Percentiles rank a stretch among this genome's conserved stretches.
Conservation (phyloP, 2,329 filamentous ascomycete species). For the Ceratocystis diversiconidia region DNA sequence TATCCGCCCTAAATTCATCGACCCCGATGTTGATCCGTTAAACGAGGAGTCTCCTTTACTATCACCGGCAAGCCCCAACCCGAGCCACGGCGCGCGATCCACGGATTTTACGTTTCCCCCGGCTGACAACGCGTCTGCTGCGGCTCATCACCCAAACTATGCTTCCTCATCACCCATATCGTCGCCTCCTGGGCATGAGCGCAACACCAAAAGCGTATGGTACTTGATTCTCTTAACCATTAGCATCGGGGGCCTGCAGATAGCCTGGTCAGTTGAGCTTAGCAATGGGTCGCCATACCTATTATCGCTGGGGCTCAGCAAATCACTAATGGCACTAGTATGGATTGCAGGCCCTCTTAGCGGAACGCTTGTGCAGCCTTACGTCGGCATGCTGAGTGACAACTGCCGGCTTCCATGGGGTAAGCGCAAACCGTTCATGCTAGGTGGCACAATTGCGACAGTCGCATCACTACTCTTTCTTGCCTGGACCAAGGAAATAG, state of each 20-base stretch:
- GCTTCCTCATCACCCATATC: neutral
- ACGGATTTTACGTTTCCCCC: conserved; percentile 26
- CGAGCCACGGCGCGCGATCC: conserved; percentile 19
- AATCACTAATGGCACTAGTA: conserved; percentile 67
- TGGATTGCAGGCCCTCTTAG: conserved; percentile 71
- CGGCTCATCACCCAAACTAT: neutral
- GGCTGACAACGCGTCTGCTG: neutral
- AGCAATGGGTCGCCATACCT: conserved; percentile 83
- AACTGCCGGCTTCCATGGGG: conserved; percentile 62
- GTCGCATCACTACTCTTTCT: conserved; percentile 53
- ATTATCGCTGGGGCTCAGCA: conserved; percentile 66
- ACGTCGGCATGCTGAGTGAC: conserved; percentile 69
- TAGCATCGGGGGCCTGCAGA: conserved; percentile 75
- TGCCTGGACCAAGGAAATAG: conserved; percentile 59
- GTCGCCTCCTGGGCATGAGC: conserved; percentile 24
- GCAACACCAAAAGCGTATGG: conserved; percentile 62
- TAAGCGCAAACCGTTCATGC: conserved; percentile 69
- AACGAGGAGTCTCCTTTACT: conserved; percentile 20
- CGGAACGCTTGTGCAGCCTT: conserved; percentile 66
- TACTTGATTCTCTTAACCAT: conserved; percentile 79
- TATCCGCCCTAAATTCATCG: conserved; percentile 11
- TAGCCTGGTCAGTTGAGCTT: conserved; percentile 90
- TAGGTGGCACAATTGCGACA: conserved; percentile 53
- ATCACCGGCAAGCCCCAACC: conserved; percentile 12
- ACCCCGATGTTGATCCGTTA: conserved; percentile 18